A percentile compares a stretch with the other conserved stretches of the same genome.
Evolutionary conservation across 192 early-diverging fungal genomes (phyloP).

Genomic region (Coemansia sp.): DNA sequence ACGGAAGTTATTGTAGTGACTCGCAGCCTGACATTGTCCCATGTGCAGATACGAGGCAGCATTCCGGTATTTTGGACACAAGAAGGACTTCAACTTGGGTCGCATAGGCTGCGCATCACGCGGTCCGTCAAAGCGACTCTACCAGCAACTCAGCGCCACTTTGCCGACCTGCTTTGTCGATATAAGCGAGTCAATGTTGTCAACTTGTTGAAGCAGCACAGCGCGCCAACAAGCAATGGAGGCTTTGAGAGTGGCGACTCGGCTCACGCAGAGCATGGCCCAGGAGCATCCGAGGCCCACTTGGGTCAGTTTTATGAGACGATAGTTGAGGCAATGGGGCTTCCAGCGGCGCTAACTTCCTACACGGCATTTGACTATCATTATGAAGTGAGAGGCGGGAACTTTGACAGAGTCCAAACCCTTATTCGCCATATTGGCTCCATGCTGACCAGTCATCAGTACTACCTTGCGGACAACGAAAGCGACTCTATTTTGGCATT

Average conservation of each 20-base stretch:
- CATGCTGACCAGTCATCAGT: conserved; percentile 59
- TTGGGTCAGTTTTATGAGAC: conserved; percentile 65
- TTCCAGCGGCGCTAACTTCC: conserved; percentile 45
- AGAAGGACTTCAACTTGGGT: conserved; percentile 72
- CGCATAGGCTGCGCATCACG: conserved; percentile 81
- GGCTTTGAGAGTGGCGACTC: conserved; percentile 8
- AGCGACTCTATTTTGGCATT: conserved; percentile 54
- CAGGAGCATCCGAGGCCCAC: conserved; percentile 54
- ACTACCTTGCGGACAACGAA: conserved; percentile 64
- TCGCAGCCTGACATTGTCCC: conserved; percentile 58
- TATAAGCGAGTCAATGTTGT: conserved; percentile 75
- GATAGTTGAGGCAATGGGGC: conserved; percentile 48
- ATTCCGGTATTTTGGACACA: conserved; percentile 98
- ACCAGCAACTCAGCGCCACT: conserved; percentile 76
- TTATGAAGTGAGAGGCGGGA: conserved; percentile 67
- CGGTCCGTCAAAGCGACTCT: conserved; percentile 75
- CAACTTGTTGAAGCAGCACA: conserved; percentile 70
- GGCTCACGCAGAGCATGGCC: conserved; percentile 8
- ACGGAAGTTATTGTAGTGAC: conserved; percentile 79
- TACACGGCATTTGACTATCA: conserved; percentile 86
- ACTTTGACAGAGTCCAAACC: conserved; percentile 65
- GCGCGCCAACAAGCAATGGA: conserved; percentile 22
- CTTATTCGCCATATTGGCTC: conserved; percentile 56
- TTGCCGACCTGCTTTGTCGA: conserved; percentile 64
- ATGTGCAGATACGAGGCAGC: conserved; percentile 82